These are phyloP conservation scores for Rhypophila decipiens DNA, from an alignment of 495 filamentous ascomycete species.

Conservation along the genomic window DNA sequence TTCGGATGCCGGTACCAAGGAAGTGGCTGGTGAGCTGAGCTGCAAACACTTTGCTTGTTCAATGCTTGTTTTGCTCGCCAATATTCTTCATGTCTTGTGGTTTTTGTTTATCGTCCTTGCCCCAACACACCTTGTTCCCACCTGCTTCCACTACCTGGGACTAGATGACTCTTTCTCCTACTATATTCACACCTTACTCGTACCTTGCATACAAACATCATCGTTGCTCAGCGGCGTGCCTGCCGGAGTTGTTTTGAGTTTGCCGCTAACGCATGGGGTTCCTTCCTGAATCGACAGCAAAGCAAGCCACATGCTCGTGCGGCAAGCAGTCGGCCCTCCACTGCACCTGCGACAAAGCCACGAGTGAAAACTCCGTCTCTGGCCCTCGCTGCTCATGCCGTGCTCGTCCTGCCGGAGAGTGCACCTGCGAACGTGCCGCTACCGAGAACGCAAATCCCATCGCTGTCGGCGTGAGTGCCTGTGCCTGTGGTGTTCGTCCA, in stretches of 20 bases:
- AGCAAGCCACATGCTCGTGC: slow-evolving; percentile 73
- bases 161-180: not conserved
- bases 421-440: slow-evolving; percentile 70
- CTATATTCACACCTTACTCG: not conserved
- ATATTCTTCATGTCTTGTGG: not conserved
- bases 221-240: too few species aligned
- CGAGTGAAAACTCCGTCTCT: slow-evolving; percentile 62
- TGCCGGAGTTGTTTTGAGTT: too few species aligned
- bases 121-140: too few species aligned
- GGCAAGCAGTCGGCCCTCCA: slow-evolving; percentile 78
- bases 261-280: not conserved
- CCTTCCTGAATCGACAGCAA: slow-evolving; percentile 23
- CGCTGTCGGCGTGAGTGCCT: slow-evolving; percentile 41
- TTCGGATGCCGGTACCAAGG: not conserved
- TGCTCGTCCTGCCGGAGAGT: slow-evolving; percentile 66
- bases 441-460: slow-evolving; percentile 66
- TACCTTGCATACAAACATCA: not conserved
- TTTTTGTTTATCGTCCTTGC: too few species aligned
- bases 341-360: slow-evolving; percentile 76
- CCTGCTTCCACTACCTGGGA: too few species aligned
- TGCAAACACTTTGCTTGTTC: not conserved
- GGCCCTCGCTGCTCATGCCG: slow-evolving; percentile 85
- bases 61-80: not conserved
- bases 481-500: slow-evolving; percentile 71
- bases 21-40: too few species aligned